Conservation (phyloP, 2,329 filamentous ascomycete genomes). For the Aureobasidium sp. region DNA sequence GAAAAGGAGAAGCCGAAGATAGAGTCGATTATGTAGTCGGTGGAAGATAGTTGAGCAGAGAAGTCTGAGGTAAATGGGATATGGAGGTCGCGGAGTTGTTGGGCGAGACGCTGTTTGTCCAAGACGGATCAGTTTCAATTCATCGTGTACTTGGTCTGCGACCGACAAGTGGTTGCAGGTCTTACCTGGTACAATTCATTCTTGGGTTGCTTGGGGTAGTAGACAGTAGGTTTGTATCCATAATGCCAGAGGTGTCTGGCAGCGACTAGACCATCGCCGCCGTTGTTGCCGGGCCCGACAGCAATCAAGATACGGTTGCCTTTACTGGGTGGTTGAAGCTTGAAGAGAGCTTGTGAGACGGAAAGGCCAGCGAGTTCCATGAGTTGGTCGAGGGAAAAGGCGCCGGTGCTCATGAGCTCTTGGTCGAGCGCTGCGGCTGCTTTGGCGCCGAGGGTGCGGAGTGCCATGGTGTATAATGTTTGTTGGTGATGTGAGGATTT, state of each 20-base stretch:
- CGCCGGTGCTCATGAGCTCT: conserved; percentile 82
- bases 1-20: conserved; percentile 95
- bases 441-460: conserved; percentile 35
- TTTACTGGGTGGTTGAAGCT: conserved; percentile 64
- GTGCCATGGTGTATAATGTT: background rate
- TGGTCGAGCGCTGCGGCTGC: conserved; percentile 82
- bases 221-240: conserved; percentile 80
- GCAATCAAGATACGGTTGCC: conserved; percentile 72
- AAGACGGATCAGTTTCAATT: background rate
- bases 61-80: conserved; percentile 84
- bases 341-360: conserved; percentile 85
- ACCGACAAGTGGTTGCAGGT: too few relatives aligned
- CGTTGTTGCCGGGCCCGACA: conserved; percentile 74
- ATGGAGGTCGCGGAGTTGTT: conserved; percentile 73
- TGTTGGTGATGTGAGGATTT: background rate
- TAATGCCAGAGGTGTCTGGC: conserved; percentile 88
- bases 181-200: conserved; percentile 78
- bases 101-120: conserved; percentile 58
- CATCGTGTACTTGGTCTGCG: too few relatives aligned
- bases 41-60: conserved; percentile 50
- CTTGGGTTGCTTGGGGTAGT: conserved; percentile 87
- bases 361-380: conserved; percentile 95
- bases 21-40: conserved; percentile 81
- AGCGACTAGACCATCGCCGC: conserved; percentile 89
- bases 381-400: conserved; percentile 89